Percentiles rank a stretch among this genome's conserved stretches.
Evolutionary conservation across 768 basidiomycete species (phyloP).

Genomic region (Imleria badia): DNA sequence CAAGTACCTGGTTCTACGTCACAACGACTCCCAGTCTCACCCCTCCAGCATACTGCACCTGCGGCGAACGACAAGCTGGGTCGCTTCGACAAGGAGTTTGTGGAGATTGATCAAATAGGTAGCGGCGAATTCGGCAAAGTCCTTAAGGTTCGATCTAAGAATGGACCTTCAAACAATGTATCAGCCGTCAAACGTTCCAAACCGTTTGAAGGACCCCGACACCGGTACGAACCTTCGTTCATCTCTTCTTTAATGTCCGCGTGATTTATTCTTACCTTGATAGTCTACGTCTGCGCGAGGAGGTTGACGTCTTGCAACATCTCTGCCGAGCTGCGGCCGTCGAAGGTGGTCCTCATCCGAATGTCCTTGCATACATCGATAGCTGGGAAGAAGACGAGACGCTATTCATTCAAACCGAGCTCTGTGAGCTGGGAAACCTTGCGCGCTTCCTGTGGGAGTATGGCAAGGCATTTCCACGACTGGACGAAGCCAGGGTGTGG

Average conservation of each 20-base stretch:
- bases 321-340: conserved; percentile 44
- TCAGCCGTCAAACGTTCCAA: conserved; percentile 96
- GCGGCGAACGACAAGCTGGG: conserved; percentile 54
- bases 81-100: conserved; percentile 79
- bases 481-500: conserved; percentile 95
- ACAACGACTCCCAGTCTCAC: conserved; percentile 24
- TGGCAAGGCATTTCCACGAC: conserved; percentile 75
- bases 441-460: conserved; percentile 90
- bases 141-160: conserved; percentile 76
- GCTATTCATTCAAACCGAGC: conserved; percentile 90
- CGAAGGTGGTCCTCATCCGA: conserved; percentile 52
- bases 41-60: conserved; percentile 26
- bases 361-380: conserved; percentile 86
- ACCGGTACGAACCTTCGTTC: conserved; percentile 59
- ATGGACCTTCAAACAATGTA: conserved; percentile 47
- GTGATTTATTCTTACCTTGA: conserved; percentile 15
- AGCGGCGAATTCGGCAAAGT: conserved; percentile 94
- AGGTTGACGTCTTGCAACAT: conserved; percentile 88
- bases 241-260: conserved; percentile 11
- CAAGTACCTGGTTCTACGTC: conserved; percentile 25
- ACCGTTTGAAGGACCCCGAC: conserved; percentile 85
- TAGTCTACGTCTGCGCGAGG: conserved; percentile 86
- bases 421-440: conserved; percentile 92
- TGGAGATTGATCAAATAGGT: conserved; percentile 78
- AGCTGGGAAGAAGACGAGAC: conserved; percentile 94